These are phyloP conservation scores for Lactifluus subvellereus DNA, from an alignment of 768 basidiomycete species.

Conservation along the genomic window DNA sequence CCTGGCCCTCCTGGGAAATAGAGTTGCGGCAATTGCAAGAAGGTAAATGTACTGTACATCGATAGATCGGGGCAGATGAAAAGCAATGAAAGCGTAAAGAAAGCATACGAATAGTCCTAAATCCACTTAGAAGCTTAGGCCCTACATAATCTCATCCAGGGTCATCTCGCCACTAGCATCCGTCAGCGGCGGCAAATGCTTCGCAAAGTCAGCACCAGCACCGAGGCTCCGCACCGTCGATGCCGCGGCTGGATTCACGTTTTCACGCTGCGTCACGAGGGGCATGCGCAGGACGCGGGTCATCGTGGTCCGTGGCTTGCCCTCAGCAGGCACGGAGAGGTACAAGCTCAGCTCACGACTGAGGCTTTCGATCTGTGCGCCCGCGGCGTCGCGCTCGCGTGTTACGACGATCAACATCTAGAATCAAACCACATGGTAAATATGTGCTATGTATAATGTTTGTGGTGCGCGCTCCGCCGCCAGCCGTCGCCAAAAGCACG, in stretches of 20 bases:
- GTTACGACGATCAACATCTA: constrained; percentile 31
- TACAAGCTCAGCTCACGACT: constrained; percentile 33
- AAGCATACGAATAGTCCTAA: neutral
- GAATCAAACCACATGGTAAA: neutral
- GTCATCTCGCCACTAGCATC: constrained; percentile 29
- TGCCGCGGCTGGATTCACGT: constrained; percentile 8
- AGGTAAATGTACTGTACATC: neutral
- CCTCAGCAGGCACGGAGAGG: constrained; percentile 31
- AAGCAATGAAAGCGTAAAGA: neutral
- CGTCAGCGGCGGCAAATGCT: constrained; percentile 21
- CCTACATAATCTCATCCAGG: constrained; percentile 28
- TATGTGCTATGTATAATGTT: neutral
- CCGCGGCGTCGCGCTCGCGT: constrained; percentile 31
- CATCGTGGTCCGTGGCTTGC: constrained; percentile 32
- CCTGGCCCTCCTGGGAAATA: too few species aligned
- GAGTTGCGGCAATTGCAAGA: neutral
- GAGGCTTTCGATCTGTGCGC: constrained; percentile 30
- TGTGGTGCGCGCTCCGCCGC: too few species aligned
- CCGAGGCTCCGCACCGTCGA: neutral
- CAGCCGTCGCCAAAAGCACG: constrained; percentile 26
- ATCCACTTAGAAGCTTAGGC: neutral
- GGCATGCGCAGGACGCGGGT: constrained; percentile 33
- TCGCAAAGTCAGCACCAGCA: constrained; percentile 8
- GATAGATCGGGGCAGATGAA: neutral
- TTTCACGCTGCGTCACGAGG: constrained; percentile 25